phyloP scores from a whole-genome alignment of 164 flowering plant species.

The grape (Vitis vinifera) region DNA sequence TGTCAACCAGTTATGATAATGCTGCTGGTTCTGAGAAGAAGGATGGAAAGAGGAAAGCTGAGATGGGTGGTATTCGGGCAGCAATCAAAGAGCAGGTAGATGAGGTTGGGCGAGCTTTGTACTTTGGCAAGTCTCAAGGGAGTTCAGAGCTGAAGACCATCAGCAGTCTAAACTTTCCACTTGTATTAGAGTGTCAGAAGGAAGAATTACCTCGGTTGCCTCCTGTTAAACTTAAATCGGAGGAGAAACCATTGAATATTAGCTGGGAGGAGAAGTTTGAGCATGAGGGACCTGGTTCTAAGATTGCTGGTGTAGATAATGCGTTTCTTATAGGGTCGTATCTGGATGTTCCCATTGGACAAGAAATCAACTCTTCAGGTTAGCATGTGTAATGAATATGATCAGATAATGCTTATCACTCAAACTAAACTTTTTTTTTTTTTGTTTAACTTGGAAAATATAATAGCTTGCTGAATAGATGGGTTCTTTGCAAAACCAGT shows the following conservation, averaged over 20 bases:
- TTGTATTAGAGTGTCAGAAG: conserved; percentile 47
- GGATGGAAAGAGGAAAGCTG: conserved; percentile 54
- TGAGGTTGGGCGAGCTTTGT: conserved; percentile 74
- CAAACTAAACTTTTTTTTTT: not conserved
- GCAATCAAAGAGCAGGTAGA: conserved; percentile 70
- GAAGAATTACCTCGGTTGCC: conserved; percentile 88
- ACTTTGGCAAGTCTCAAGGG: conserved; percentile 54
- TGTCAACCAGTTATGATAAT: conserved; percentile 37
- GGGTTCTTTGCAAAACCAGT: not conserved
- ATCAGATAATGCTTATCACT: not conserved
- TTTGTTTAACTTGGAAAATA: not conserved
- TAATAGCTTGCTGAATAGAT: not conserved
- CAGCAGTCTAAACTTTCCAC: conserved; percentile 41
- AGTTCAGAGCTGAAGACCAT: conserved; percentile 44
- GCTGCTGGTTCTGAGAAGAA: conserved; percentile 30
- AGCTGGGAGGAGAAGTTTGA: conserved; percentile 85
- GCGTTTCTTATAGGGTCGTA: conserved; percentile 71
- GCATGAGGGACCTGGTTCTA: conserved; percentile 54
- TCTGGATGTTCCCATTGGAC: conserved; percentile 94
- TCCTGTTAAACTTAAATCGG: conserved; percentile 92
- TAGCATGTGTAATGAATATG: conserved; percentile 10
- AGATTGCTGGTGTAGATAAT: conserved; percentile 48
- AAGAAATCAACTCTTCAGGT: conserved; percentile 83
- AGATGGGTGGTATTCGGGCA: conserved; percentile 38
- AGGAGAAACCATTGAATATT: conserved; percentile 55